Conservation (phyloP, 768 basidiomycete genomes). For the Hysterangium stoloniferum region DNA sequence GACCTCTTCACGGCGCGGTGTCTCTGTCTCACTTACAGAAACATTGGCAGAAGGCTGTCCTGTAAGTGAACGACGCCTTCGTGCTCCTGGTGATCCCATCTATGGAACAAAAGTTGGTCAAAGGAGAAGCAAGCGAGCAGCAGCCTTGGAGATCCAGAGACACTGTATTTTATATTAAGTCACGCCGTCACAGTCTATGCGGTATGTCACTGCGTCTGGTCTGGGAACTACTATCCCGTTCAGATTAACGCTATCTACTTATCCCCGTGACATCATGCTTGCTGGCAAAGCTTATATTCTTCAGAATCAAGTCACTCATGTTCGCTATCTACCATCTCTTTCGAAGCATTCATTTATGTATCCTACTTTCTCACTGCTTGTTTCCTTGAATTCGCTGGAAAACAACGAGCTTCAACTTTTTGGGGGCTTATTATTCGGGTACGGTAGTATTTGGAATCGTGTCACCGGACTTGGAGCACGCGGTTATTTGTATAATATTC, state of each 20-base stretch:
- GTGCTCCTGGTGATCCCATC: slow-evolving; percentile 3
- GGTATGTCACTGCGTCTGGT: no score
- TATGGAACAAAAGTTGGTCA: no score
- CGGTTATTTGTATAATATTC: slow-evolving; percentile 34
- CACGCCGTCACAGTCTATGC: no score
- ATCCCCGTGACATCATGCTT: no score
- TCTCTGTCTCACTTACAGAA: background rate
- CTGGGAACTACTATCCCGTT: no score
- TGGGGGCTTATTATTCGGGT: slow-evolving; percentile 46
- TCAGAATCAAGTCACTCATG: slow-evolving; percentile 45
- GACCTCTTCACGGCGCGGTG: slow-evolving; percentile 39
- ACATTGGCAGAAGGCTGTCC: background rate
- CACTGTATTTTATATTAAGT: no score
- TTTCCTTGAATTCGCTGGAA: slow-evolving; percentile 53
- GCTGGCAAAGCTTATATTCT: slow-evolving; percentile 36
- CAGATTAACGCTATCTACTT: no score
- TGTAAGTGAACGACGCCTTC: slow-evolving; percentile 3
- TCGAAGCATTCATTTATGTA: slow-evolving; percentile 54
- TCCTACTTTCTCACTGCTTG: slow-evolving; percentile 44
- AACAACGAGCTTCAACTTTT: slow-evolving; percentile 36
- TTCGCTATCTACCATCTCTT: slow-evolving; percentile 39
- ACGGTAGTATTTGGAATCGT: slow-evolving; percentile 37
- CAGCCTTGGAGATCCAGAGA: no score
- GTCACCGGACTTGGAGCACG: slow-evolving; percentile 39
- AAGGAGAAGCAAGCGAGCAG: no score